Percentiles rank a stretch among this genome's conserved stretches.
Conservation (phyloP, 768 basidiomycete genomes). For the Russula ochroleuca region DNA sequence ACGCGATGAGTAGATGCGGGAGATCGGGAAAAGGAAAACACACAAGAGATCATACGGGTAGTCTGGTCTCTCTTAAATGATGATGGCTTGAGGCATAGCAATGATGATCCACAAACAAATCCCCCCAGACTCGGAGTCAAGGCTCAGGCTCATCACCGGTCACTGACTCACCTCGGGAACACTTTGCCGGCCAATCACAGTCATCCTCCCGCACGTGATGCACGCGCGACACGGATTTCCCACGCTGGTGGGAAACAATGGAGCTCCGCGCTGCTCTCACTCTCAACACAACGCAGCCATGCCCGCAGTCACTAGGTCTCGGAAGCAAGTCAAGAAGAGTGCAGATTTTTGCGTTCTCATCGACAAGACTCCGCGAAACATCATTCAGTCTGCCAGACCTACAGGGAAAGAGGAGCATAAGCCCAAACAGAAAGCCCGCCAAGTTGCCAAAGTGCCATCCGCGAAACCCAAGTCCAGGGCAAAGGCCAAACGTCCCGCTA, state of each 20-base stretch:
- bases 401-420: slow-evolving; percentile 1
- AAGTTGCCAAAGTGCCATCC: background rate
- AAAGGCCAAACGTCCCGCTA: slow-evolving; percentile 14
- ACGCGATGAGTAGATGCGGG: slow-evolving; percentile 11
- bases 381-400: background rate
- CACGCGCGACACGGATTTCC: background rate
- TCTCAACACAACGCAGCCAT: slow-evolving; percentile 2
- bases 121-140: background rate
- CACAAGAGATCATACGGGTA: background rate
- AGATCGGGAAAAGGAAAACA: background rate
- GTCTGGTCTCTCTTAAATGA: slow-evolving; percentile 7
- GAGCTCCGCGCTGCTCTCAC: background rate
- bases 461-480: slow-evolving; percentile 10
- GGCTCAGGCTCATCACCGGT: background rate
- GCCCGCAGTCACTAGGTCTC: slow-evolving; percentile 17
- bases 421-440: slow-evolving; percentile 6
- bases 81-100: slow-evolving; percentile 11
- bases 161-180: background rate
- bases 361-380: slow-evolving; percentile 26
- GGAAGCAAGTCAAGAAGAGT: slow-evolving; percentile 1
- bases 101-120: slow-evolving; percentile 15
- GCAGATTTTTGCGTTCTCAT: slow-evolving; percentile 23
- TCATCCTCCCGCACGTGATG: slow-evolving; percentile 10
- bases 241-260: slow-evolving; percentile 1
- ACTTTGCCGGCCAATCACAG: background rate